Conservation (phyloP, 1,284 basidiomycete genomes). For the Trichosporon inkin region DNA sequence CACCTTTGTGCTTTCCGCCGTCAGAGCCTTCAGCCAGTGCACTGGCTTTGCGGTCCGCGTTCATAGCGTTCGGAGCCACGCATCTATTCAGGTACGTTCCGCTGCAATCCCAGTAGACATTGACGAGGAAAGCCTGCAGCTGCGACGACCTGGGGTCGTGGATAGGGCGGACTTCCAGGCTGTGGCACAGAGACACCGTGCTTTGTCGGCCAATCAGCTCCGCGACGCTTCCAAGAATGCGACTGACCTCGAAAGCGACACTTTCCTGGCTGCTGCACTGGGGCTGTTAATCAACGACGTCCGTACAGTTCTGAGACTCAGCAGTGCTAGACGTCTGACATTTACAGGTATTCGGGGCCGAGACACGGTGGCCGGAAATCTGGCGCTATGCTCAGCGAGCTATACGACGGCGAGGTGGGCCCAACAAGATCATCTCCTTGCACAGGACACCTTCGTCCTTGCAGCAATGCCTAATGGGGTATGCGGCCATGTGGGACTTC, state of each 20-base stretch:
- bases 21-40: constrained; percentile 21
- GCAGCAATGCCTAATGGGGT: constrained; percentile 26
- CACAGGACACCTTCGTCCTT: constrained; percentile 13
- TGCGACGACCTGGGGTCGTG: background rate
- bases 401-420: constrained; percentile 27
- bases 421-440: constrained; percentile 23
- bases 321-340: background rate
- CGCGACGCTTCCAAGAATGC: background rate
- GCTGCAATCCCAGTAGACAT: too few species aligned
- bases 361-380: constrained; percentile 31
- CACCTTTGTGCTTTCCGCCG: constrained; percentile 26
- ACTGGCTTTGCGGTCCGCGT: constrained; percentile 24
- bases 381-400: constrained; percentile 20
- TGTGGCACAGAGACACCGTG: background rate
- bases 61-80: constrained; percentile 33
- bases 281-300: constrained; percentile 29
- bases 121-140: background rate
- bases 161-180: background rate
- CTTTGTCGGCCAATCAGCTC: background rate
- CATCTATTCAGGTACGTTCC: constrained; percentile 15
- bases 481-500: constrained; percentile 25
- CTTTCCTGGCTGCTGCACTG: constrained; percentile 26
- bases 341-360: constrained; percentile 29
- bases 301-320: constrained; percentile 1
- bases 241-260: constrained; percentile 26